Evolutionary conservation across 2,329 filamentous ascomycete genomes (phyloP).

Genomic region (Pseudogymnoascus sp.): DNA sequence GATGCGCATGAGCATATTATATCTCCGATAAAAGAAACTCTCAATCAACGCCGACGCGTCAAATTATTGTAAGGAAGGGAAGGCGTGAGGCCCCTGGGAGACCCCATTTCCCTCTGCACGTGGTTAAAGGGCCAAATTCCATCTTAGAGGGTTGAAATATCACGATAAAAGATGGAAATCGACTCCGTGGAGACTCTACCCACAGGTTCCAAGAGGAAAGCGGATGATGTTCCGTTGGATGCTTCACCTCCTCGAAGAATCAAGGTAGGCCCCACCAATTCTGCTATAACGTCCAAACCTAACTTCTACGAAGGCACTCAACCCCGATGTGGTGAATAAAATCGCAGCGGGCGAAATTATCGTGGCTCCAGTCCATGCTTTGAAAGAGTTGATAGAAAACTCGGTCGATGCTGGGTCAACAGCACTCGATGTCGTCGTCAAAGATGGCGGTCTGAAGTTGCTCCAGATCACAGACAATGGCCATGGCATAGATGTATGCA

Average conservation of each 20-base stretch:
- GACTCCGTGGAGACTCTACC: conserved; percentile 13
- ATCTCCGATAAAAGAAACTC: neutral
- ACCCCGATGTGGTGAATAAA: conserved; percentile 93
- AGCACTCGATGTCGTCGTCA: conserved; percentile 79
- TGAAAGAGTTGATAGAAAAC: conserved; percentile 96
- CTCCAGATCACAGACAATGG: conserved; percentile 97
- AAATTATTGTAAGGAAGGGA: neutral
- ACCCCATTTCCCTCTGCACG: neutral
- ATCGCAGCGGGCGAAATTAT: conserved; percentile 98
- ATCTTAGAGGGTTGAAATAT: neutral
- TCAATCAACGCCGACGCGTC: neutral
- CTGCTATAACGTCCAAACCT: conserved; percentile 13
- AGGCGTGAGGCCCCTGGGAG: neutral
- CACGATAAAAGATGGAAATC: neutral
- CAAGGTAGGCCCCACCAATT: conserved; percentile 28
- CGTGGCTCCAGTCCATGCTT: conserved; percentile 86
- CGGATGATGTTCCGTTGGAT: conserved; percentile 32
- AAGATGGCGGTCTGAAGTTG: conserved; percentile 89
- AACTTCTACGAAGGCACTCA: conserved; percentile 58
- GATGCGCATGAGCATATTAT: neutral
- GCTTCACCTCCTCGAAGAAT: conserved; percentile 39
- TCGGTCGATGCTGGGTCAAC: conserved; percentile 96
- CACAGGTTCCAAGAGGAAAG: conserved; percentile 38
- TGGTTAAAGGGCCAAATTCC: neutral
- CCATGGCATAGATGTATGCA: conserved; percentile 76